Conservation (phyloP, 1,284 basidiomycete genomes). For the Paramarasmius palmivorus region DNA sequence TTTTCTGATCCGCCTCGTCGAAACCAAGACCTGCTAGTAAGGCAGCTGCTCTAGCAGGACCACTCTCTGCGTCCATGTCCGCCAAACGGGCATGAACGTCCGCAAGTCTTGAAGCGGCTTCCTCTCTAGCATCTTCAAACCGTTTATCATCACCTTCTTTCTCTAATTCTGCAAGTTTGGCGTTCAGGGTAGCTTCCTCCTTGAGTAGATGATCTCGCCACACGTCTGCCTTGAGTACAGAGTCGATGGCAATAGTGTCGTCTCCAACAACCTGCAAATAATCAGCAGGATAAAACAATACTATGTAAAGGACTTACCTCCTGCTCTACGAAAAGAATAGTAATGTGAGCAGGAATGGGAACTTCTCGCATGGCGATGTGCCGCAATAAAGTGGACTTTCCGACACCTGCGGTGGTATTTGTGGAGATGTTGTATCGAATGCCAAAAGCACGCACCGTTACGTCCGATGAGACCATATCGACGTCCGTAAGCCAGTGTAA, state of each 20-base stretch:
- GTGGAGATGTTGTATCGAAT: not conserved
- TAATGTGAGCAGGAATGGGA: conserved; percentile 91
- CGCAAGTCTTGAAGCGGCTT: conserved; percentile 81
- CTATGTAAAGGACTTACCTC: conserved; percentile 56
- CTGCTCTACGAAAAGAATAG: conserved; percentile 98
- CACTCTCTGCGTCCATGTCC: conserved; percentile 98
- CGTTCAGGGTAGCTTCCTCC: conserved; percentile 80
- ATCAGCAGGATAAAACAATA: conserved; percentile 4
- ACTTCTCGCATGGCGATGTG: conserved; percentile 96
- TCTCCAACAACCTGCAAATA: conserved; percentile 79
- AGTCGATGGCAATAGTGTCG: conserved; percentile 89
- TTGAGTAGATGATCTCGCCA: conserved; percentile 90
- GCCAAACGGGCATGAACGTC: conserved; percentile 91
- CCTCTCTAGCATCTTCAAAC: conserved; percentile 83
- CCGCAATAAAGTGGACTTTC: conserved; percentile 96
- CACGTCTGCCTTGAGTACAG: conserved; percentile 95
- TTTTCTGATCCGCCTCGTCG: conserved; percentile 83
- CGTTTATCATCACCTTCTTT: conserved; percentile 73
- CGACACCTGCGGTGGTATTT: conserved; percentile 64
- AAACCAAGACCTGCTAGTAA: conserved; percentile 94
- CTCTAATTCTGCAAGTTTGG: conserved; percentile 72
- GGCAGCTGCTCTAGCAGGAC: conserved; percentile 89
- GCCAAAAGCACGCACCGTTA: conserved; percentile 50
- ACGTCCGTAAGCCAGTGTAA: conserved; percentile 88
- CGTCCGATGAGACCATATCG: conserved; percentile 87